These are phyloP conservation scores for Pseudoneurospora amorphoporcata DNA, from an alignment of 495 filamentous ascomycete genomes.

Conservation along the genomic window DNA sequence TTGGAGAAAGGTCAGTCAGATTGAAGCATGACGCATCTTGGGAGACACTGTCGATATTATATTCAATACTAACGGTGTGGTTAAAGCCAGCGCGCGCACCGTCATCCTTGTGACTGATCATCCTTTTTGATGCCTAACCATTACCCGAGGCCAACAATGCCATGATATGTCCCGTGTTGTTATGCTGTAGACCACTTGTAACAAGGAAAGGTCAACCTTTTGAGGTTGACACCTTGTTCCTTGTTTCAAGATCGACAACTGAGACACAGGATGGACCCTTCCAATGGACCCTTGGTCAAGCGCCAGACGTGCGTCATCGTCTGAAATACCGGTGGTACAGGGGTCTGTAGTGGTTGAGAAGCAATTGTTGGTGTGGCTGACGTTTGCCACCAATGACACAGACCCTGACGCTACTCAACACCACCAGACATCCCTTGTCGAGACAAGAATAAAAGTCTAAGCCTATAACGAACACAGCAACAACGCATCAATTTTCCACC, in stretches of 20 bases:
- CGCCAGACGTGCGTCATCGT: neutral
- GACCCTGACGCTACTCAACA: neutral
- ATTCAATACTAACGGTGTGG: neutral
- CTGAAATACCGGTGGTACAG: neutral
- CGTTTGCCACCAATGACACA: neutral
- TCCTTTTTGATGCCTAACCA: neutral
- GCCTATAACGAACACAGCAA: too few relatives aligned
- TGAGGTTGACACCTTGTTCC: neutral
- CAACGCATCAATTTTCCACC: too few relatives aligned
- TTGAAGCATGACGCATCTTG: neutral
- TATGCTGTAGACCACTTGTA: neutral
- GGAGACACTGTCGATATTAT: neutral
- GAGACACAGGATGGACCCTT: neutral
- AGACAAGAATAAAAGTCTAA: neutral
- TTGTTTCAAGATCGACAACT: neutral
- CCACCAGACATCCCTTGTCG: neutral
- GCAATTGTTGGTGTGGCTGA: neutral
- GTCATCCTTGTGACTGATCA: neutral
- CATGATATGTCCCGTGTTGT: neutral
- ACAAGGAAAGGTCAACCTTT: neutral
- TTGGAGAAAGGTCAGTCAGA: neutral
- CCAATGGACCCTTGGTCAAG: neutral
- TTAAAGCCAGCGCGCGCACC: neutral
- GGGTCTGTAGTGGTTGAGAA: neutral
- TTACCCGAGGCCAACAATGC: neutral